Conservation (phyloP, 2,329 filamentous ascomycete species). For the Xylariomycetidae sp. region DNA sequence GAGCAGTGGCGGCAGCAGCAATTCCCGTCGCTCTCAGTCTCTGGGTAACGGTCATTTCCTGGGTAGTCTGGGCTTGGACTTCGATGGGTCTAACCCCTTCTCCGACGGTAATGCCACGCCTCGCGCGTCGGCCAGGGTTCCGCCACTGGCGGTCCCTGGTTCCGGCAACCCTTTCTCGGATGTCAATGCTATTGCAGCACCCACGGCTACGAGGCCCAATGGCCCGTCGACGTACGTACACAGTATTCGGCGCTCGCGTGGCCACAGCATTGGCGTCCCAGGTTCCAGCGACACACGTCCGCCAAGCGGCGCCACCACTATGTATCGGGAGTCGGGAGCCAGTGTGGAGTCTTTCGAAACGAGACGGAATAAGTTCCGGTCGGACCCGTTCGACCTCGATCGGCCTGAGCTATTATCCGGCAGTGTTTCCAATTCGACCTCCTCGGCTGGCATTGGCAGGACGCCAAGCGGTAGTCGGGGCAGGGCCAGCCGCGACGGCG, state of each 20-base stretch:
- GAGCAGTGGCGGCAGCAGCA: slow-evolving; percentile 11
- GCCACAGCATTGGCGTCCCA: slow-evolving; percentile 33
- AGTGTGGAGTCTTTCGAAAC: slow-evolving; percentile 37
- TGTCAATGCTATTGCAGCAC: slow-evolving; percentile 34
- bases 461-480: slow-evolving; percentile 16
- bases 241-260: slow-evolving; percentile 44
- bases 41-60: slow-evolving; percentile 34
- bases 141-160: slow-evolving; percentile 28
- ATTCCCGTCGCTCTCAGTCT: slow-evolving; percentile 24
- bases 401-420: slow-evolving; percentile 37
- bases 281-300: slow-evolving; percentile 13
- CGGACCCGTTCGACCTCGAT: slow-evolving; percentile 62
- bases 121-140: slow-evolving; percentile 32
- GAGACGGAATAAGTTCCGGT: slow-evolving; percentile 49
- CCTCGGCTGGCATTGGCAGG: slow-evolving; percentile 24
- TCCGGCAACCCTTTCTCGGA: slow-evolving; percentile 44
- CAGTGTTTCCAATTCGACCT: slow-evolving; percentile 18
- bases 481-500: slow-evolving; percentile 13
- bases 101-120: slow-evolving; percentile 38
- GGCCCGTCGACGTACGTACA: slow-evolving; percentile 36
- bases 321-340: slow-evolving; percentile 38
- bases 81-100: slow-evolving; percentile 38
- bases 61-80: slow-evolving; percentile 31
- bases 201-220: slow-evolving; percentile 20
- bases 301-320: slow-evolving; percentile 24